Conservation (phyloP, 257 asterid species). For the Linderniella brevidens region DNA sequence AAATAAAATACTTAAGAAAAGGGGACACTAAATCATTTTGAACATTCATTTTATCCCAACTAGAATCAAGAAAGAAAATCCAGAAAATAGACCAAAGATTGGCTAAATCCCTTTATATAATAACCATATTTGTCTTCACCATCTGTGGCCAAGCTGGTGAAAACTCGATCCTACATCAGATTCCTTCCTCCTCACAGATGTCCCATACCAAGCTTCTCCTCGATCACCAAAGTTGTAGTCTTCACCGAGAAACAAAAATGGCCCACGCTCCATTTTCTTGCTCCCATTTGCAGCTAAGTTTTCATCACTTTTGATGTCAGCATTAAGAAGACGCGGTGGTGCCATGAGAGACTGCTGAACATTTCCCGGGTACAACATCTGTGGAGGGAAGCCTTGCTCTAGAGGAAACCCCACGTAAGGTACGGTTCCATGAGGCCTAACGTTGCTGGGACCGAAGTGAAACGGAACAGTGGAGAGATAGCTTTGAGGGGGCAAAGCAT, state of each 20-base stretch:
- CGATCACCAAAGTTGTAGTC: constrained; percentile 15
- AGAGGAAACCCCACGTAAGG: constrained; percentile 15
- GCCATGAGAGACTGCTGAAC: constrained; percentile 3
- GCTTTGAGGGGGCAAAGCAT: constrained; percentile 13
- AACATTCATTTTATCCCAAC: not conserved
- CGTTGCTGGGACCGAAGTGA: constrained; percentile 12
- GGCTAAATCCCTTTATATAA: constrained; percentile 9
- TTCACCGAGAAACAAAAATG: constrained; percentile 15
- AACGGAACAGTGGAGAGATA: constrained; percentile 18
- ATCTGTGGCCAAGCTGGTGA: constrained; percentile 25
- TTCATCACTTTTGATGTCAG: constrained; percentile 14
- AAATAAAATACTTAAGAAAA: too few relatives aligned
- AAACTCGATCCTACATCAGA: constrained; percentile 32
- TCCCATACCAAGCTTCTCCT: constrained; percentile 19
- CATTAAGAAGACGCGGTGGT: constrained; percentile 6
- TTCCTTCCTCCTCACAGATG: constrained; percentile 34
- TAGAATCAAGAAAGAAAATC: constrained; percentile 9
- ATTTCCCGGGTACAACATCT: too few relatives aligned
- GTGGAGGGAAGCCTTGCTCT: constrained; percentile 8
- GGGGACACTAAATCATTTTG: too few relatives aligned
- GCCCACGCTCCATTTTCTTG: constrained; percentile 15
- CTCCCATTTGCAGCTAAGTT: constrained; percentile 12
- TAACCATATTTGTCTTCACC: constrained; percentile 14
- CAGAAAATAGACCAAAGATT: constrained; percentile 13
- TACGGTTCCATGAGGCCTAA: constrained; percentile 11